A percentile compares a stretch with the other conserved stretches of the same genome.
Conservation (phyloP, 2,329 filamentous ascomycete genomes). For the Tympanopsis confertula region DNA sequence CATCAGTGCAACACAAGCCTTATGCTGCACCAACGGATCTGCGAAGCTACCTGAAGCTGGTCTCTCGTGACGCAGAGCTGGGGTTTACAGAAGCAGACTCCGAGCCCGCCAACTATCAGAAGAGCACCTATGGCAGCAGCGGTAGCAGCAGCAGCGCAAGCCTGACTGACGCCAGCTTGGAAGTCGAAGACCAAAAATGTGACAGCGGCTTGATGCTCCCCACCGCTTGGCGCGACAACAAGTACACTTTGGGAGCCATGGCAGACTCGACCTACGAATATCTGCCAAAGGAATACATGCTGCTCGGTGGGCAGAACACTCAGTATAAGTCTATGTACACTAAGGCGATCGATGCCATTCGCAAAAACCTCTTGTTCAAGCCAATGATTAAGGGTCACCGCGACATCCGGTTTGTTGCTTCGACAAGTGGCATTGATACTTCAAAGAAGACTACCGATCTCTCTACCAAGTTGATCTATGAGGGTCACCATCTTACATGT, state of each 20-base stretch:
- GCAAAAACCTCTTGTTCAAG: constrained; percentile 54
- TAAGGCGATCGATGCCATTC: constrained; percentile 43
- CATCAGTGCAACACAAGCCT: too few relatives aligned
- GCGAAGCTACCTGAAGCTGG: neutral
- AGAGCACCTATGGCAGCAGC: neutral
- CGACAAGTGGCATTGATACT: constrained; percentile 16
- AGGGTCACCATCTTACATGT: constrained; percentile 30
- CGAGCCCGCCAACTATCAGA: neutral
- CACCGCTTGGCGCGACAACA: constrained; percentile 12
- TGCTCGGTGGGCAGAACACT: constrained; percentile 50
- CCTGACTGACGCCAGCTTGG: neutral
- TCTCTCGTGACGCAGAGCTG: neutral
- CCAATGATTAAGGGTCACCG: constrained; percentile 50
- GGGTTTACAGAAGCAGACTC: neutral
- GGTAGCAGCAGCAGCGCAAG: neutral
- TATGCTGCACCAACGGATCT: neutral
- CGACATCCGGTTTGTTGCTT: constrained; percentile 53
- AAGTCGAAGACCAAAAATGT: constrained; percentile 1
- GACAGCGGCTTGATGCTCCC: neutral
- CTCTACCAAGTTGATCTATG: constrained; percentile 12
- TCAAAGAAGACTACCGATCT: constrained; percentile 5
- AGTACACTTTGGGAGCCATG: constrained; percentile 40
- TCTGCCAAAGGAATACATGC: constrained; percentile 47
- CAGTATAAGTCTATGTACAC: constrained; percentile 57
- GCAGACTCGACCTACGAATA: constrained; percentile 50